phyloP scores from a whole-genome alignment of 306 rosid genomes.

The Castanospermum australe region DNA sequence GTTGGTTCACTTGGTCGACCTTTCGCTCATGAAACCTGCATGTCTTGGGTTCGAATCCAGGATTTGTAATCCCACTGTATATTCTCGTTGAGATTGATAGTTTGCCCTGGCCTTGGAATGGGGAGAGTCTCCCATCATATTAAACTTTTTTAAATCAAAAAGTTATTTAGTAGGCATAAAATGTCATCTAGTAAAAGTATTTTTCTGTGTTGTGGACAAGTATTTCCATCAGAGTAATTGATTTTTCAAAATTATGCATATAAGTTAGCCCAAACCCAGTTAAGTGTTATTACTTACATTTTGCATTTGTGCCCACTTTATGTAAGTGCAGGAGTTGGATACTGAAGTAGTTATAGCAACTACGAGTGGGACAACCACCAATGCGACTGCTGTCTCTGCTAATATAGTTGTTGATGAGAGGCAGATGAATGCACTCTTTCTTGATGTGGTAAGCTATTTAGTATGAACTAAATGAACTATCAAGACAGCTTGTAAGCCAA shows the following conservation, averaged over 20 bases:
- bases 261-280: slow-evolving; percentile 7
- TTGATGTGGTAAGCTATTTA: slow-evolving; percentile 73
- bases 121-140: too few relatives aligned
- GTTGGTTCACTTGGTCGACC: too few relatives aligned
- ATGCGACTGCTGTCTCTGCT: slow-evolving; percentile 77
- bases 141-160: too few relatives aligned
- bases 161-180: slow-evolving; percentile 7
- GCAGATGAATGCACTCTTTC: slow-evolving; percentile 98
- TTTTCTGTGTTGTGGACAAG: neutral
- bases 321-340: slow-evolving; percentile 81
- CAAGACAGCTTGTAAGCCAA: neutral
- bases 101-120: too few relatives aligned
- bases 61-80: too few relatives aligned
- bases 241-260: slow-evolving; percentile 11
- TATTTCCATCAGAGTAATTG: neutral
- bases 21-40: too few relatives aligned
- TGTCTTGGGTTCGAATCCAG: too few relatives aligned
- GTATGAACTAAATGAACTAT: neutral
- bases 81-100: too few relatives aligned
- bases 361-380: slow-evolving; percentile 53
- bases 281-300: slow-evolving; percentile 14
- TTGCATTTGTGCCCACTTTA: neutral
- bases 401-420: slow-evolving; percentile 85
- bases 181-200: neutral
- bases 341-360: slow-evolving; percentile 84